A percentile compares a stretch with the other conserved stretches of the same genome.
phyloP scores from a whole-genome alignment of 164 flowering plant species.

The Stephania yunnanensis region DNA sequence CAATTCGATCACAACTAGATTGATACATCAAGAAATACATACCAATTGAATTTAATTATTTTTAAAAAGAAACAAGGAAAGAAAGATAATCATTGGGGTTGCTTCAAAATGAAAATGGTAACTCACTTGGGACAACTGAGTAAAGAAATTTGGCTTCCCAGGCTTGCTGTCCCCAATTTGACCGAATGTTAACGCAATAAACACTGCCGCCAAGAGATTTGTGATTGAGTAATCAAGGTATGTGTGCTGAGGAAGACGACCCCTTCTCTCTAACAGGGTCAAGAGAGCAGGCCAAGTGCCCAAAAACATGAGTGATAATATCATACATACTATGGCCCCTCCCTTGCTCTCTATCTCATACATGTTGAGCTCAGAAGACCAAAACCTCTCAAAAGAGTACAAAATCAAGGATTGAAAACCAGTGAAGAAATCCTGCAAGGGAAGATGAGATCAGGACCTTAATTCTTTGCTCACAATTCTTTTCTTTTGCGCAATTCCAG shows the following conservation, averaged over 20 bases:
- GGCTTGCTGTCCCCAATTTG: conserved; percentile 50
- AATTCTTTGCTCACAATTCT: background rate
- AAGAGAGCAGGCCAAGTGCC: conserved; percentile 91
- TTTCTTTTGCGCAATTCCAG: background rate
- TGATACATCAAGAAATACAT: background rate
- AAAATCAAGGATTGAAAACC: conserved; percentile 8
- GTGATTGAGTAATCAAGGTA: conserved; percentile 80
- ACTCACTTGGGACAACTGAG: conserved; percentile 65
- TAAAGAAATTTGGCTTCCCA: conserved; percentile 54
- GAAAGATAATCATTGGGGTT: background rate
- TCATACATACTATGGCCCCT: conserved; percentile 79
- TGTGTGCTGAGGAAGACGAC: conserved; percentile 88
- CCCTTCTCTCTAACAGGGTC: conserved; percentile 70
- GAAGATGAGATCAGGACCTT: conserved; percentile 8
- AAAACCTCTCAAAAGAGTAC: conserved; percentile 2
- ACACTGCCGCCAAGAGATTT: conserved; percentile 71
- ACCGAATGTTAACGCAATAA: conserved; percentile 78
- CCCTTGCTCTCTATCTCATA: conserved; percentile 73
- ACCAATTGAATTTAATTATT: background rate
- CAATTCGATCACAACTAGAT: background rate
- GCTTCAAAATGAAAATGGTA: background rate
- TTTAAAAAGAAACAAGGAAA: background rate
- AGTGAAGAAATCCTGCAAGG: conserved; percentile 25
- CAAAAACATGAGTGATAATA: conserved; percentile 56
- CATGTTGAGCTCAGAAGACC: conserved; percentile 40